Conservation (phyloP, 1,284 basidiomycete species). For the Apiotrichum brassicae region DNA sequence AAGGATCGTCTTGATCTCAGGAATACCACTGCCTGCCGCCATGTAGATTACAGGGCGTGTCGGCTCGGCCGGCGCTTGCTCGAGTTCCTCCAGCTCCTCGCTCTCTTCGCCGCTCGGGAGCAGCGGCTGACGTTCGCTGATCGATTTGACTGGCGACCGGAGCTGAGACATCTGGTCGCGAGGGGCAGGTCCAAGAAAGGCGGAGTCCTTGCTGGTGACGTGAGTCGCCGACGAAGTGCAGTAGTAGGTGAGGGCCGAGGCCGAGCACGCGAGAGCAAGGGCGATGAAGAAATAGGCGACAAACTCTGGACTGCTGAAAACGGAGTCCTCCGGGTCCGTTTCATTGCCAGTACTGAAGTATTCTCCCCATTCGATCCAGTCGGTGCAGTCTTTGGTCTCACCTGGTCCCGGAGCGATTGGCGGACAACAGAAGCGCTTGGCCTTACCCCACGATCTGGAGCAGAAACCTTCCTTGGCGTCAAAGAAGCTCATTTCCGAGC, state of each 20-base stretch:
- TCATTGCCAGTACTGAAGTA: constrained; percentile 30
- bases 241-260: constrained; percentile 74
- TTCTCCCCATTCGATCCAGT: constrained; percentile 70
- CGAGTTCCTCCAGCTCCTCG: constrained; percentile 1
- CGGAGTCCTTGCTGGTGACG: constrained; percentile 77
- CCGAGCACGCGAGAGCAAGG: constrained; percentile 64
- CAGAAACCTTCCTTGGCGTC: constrained; percentile 92
- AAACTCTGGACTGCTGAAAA: constrained; percentile 53
- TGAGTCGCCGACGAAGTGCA: constrained; percentile 84
- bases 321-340: constrained; percentile 11
- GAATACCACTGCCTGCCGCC: constrained; percentile 91
- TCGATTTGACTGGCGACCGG: constrained; percentile 13
- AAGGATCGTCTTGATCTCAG: constrained; percentile 94
- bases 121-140: constrained; percentile 26
- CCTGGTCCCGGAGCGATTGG: constrained; percentile 10
- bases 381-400: constrained; percentile 53
- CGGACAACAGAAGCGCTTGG: constrained; percentile 75
- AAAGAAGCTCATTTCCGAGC: constrained; percentile 85
- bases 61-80: constrained; percentile 10
- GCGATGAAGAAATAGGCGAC: constrained; percentile 68
- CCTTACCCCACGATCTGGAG: constrained; percentile 60
- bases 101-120: constrained; percentile 1
- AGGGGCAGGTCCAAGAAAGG: constrained; percentile 54
- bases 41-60: constrained; percentile 72
- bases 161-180: constrained; percentile 6